Base-by-base conservation (phyloP, 1,139 yeast genomes). In the Petasospora fabianii region DNA sequence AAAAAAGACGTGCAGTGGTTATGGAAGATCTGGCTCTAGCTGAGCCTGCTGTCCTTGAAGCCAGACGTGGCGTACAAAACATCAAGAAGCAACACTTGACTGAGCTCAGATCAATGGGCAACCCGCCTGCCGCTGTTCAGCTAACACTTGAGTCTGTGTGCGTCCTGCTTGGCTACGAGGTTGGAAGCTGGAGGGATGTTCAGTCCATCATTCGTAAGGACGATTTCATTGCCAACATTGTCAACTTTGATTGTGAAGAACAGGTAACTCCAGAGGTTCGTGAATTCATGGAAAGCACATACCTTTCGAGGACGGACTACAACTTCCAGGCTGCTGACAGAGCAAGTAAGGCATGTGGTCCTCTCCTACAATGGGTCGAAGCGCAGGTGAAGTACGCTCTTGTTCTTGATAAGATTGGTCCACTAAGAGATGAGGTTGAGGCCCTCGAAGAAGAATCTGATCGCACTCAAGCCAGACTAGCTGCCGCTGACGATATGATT, bases 301-400 rank as follows among this genome's bases (percentile, higher is more conserved):
- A 84, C 52, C 62, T 90, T 19, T 64, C 81, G 0, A 64, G 80
- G 39, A 73, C 80, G 0, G 84, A 77, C 38, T 90, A 74, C 55
- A 86, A 75, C 33, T 84, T 66, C 53, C 92, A 83, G 39, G 64
- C 83, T 0, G 96, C 86, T 0, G 78, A 85, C 54, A 69, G 97
- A 36, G 97, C 97, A 3, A 84, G 95, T 62, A 87, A 85, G 55
- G 97, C 97, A 0, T 88, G 97, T 66, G 97, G 97, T 0, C 98
- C 98, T 0, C 65, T 92, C 35, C 59, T 85, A 21, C 82, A 80
- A 47, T 92, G 98, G 98, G 94, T 88, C 0, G 71, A 73, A 43
- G 97, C 97, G 0, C 97, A 92, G 49, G 69, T 88, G 18, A 66
- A 71, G 6, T 90, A 83, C 54, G 75, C 94, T 0, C 58, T 74